Base-by-base conservation (phyloP, 2,329 filamentous ascomycete genomes). In the Fusarium nanum region DNA sequence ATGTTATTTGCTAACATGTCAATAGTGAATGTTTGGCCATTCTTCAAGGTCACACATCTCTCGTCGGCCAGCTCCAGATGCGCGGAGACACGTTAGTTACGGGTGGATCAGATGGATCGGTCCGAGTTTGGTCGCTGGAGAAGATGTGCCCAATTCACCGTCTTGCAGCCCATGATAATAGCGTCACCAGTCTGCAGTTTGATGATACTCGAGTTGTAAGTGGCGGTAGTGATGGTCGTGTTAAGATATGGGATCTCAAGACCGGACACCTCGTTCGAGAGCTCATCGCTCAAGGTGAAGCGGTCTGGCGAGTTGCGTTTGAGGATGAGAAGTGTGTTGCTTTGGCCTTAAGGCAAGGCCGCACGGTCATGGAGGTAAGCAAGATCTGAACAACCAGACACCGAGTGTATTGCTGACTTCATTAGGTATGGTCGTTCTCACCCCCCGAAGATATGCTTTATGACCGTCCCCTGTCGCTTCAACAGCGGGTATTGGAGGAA, bases 251-350 rank as follows among this genome's bases (percentile, higher is more conserved):
- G 96, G 95, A 97, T 81, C 84, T 98, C 63, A 94, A 96, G 80
- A 96, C 93, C 4, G 96, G 96, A 6, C 91, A 93, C 61, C 86
- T 97, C 28, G 93, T 99, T 23, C 90, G 96, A 64, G 96, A 99
- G 81, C 87, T 99, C 44, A 95, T 95, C 48, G 90, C 92, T 22
- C 94, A 95, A 56, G 93, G 95, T 1, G 95, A 99, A 77, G 94
- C 95, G 18, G 96, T 99, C 1, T 99, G 96, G 96, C 88, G 96
- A 64, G 95, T 99, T 34, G 96, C 97, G 0, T 99, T 99, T 78
- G 96, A 99, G 78, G 95, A 97, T 71, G 96, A 99, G 81, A 98
- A 98, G 80, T 97, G 95, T 62, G 95, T 99, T 30, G 95, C 97
- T 32, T 92, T 99, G 86, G 96, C 96, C 11, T 91, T 93, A 74